These are phyloP conservation scores for Phytophthora sojae DNA, from an alignment of 352 stramenopile genomes.

Conservation along the genomic window DNA sequence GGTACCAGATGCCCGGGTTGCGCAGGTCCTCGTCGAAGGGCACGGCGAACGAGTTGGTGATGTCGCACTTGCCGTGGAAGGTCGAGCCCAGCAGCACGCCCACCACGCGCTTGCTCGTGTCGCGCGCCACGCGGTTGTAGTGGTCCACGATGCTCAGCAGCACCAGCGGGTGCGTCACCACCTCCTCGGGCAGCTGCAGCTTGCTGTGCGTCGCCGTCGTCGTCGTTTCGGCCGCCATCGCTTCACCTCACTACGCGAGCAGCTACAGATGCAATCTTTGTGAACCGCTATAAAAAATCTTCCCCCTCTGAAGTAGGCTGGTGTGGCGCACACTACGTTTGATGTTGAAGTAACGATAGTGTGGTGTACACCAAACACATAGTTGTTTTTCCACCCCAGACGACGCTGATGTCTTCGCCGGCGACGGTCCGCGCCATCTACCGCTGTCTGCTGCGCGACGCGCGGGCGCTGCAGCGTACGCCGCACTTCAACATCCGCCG, in stretches of 20 bases:
- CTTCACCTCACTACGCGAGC: background rate
- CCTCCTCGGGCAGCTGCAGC: conserved; percentile 86
- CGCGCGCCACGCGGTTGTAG: conserved; percentile 98
- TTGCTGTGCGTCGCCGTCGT: conserved; percentile 13
- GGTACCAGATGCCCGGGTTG: conserved; percentile 98
- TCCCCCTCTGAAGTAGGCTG: conserved; percentile 33
- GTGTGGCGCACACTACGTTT: conserved; percentile 9
- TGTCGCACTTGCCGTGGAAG: conserved; percentile 94
- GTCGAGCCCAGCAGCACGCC: conserved; percentile 97
- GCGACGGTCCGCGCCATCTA: conserved; percentile 67
- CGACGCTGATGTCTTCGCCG: conserved; percentile 43
- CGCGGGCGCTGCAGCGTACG: conserved; percentile 54
- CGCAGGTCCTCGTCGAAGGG: conserved; percentile 99
- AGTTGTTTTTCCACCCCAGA: background rate
- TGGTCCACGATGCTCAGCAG: conserved; percentile 99
- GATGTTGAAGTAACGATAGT: conserved; percentile 1
- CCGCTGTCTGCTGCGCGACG: conserved; percentile 72
- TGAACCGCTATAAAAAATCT: conserved; percentile 18
- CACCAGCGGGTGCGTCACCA: conserved; percentile 99
- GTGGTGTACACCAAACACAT: background rate
- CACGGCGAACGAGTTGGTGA: conserved; percentile 95
- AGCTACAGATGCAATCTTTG: conserved; percentile 6
- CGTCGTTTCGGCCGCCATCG: conserved; percentile 25
- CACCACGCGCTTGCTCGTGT: conserved; percentile 99
- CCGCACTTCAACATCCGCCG: conserved; percentile 73